A percentile compares a stretch with the other conserved stretches of the same genome.
These are phyloP conservation scores for Talaromyces marneffei DNA, from an alignment of 2,329 filamentous ascomycete genomes.

Conservation along the genomic window DNA sequence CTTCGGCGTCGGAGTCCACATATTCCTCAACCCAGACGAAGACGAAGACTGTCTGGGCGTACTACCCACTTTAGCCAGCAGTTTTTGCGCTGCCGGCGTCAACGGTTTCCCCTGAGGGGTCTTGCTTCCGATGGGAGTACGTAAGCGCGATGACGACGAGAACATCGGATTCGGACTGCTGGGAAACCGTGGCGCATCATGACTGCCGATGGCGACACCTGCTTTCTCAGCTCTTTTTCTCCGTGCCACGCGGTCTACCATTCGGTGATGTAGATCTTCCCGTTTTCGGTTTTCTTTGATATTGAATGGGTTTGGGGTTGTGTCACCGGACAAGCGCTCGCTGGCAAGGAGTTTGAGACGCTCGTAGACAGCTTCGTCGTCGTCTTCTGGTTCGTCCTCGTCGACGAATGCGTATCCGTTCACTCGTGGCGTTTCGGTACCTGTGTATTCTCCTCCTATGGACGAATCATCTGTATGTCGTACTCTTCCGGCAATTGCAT, in stretches of 20 bases:
- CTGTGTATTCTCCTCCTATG: conserved; percentile 52
- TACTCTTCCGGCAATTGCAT: conserved; percentile 72
- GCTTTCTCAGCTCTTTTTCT: conserved; percentile 60
- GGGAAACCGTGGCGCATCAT: conserved; percentile 33
- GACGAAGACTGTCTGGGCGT: conserved; percentile 25
- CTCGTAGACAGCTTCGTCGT: conserved; percentile 44
- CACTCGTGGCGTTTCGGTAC: conserved; percentile 77
- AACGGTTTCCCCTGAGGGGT: conserved; percentile 29
- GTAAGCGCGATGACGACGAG: conserved; percentile 23
- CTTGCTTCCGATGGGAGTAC: conserved; percentile 10
- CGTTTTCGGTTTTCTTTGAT: conserved; percentile 68
- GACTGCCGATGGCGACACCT: conserved; percentile 39
- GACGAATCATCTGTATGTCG: conserved; percentile 50
- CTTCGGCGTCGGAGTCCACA: conserved; percentile 34
- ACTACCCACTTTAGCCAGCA: conserved; percentile 32
- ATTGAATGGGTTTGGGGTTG: conserved; percentile 69
- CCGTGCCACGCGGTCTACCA: conserved; percentile 75
- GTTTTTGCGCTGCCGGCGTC: conserved; percentile 41
- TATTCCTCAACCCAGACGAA: conserved; percentile 26
- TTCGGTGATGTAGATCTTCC: conserved; percentile 75
- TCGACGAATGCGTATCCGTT: conserved; percentile 95
- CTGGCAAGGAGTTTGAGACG: conserved; percentile 21
- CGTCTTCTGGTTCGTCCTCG: conserved; percentile 52
- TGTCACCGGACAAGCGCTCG: conserved; percentile 33
- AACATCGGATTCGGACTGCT: conserved; percentile 33